Percentiles rank a stretch among this genome's conserved stretches.
Evolutionary conservation across 306 rosid species (phyloP).

Genomic region (Geum urbanum): DNA sequence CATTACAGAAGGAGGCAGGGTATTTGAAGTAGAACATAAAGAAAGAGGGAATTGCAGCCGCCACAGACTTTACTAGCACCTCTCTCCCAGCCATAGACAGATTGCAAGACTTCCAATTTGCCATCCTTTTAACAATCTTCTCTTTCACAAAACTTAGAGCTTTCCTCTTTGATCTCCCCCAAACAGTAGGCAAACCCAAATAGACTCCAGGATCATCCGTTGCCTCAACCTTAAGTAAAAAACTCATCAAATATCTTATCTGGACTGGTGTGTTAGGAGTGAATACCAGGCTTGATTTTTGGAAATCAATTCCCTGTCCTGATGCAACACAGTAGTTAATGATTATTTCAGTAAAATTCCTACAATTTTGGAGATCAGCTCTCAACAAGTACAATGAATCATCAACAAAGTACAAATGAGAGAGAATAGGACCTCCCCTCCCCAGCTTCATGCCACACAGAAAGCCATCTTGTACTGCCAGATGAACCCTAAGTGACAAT

Average conservation of each 20-base stretch:
- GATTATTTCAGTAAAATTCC: background rate
- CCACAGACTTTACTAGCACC: background rate
- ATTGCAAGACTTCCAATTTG: background rate
- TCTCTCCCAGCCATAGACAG: background rate
- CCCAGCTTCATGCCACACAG: too few species aligned
- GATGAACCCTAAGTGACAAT: too few species aligned
- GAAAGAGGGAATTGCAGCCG: fast-evolving
- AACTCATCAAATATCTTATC: background rate
- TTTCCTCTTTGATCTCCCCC: background rate
- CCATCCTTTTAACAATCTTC: too few species aligned
- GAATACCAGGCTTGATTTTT: background rate
- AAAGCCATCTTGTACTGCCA: too few species aligned
- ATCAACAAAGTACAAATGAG: background rate
- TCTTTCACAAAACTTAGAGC: background rate
- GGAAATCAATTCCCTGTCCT: background rate
- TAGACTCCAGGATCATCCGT: background rate
- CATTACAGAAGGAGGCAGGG: background rate
- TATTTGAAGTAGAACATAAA: background rate
- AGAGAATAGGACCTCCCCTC: too few species aligned
- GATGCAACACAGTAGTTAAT: background rate
- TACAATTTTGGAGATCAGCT: background rate
- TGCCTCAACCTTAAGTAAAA: background rate
- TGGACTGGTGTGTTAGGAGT: background rate
- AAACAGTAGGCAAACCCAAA: background rate
- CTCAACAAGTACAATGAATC: background rate